Evolutionary conservation across 2,329 filamentous ascomycete species (phyloP), one percentile per base, ranked within the genome.

Genomic region (Pestalotiopsis fici): DNA sequence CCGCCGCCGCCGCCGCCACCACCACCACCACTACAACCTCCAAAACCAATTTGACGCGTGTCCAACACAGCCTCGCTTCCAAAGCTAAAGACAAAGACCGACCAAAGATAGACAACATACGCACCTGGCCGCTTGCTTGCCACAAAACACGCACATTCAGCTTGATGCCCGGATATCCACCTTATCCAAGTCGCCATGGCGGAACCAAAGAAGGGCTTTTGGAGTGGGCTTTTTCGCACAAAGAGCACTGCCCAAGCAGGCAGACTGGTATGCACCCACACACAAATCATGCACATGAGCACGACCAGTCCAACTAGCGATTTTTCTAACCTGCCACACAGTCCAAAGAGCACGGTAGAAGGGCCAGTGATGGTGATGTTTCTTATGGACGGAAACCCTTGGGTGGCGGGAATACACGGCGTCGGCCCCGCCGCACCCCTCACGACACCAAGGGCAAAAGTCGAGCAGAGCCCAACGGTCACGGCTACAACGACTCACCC

Each of bases 341-440:
- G 75, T 75, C 76, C 61, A 79, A 77, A 56, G 74, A 75, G 18
- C 71, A 69, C 15, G 72, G 73, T 13, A 74, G 78, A 63, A 74
- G 77, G 62, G 74, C 71, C 4, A 80, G 78, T 62, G 77, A 80
- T 23, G 76, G 77, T 50, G 79, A 80, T 71, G 72, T 74, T 28
- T 67, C 72, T 64, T 66, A 71, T 50, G 76, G 71, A 61, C 73
- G 70, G 47, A 70, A 68, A 28, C 43, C 43, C 61, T 69, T 64
- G 71, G 73, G 54, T 67, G 68, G 13, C 66, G 67, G n/a, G 69
- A 74, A 73, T 69, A 74, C 80, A 61, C 81, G 83, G 62, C 81
- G 83, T 65, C 79, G 82, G 70, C 78, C 79, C 31, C 80, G 81
- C 65, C 80, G 81, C 65, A 77, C 81, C 6, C 79, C 81, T 68